Evolutionary conservation across 306 rosid genomes (phyloP), one percentile per base, ranked within the genome.

Genomic region (Vigna reflexopilosa): DNA sequence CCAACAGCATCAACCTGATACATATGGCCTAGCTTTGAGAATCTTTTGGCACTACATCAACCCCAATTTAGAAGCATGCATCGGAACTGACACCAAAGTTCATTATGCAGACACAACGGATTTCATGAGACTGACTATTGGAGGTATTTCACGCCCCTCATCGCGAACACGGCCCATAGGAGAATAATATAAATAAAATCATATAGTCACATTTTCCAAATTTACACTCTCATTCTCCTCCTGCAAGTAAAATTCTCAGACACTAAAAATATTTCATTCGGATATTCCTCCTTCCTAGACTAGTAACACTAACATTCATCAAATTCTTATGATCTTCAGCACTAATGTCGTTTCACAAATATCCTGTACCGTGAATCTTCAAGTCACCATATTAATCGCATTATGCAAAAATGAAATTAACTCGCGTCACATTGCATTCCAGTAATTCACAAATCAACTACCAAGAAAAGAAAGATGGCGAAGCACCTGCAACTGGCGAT

Each of bases 401-500:
- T 48, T 63, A 38, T n/a, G 34, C 54, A 14, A 49, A 69, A 3
- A 66, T 5, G 65, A 62, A 75, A 55, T 9, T 20, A 45, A 45
- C 51, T 19, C 44, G 15, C 49, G 36, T 7, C 5, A 34, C 58
- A 49, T 12, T 67, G n/a, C 68, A 61, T 47, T 47, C 44, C 14
- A 76, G 72, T 49, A 10, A 73, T 42, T 77, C 14, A 42, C 0
- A 20, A 26, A 67, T 76, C 64, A 70, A 70, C 52, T 57, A 61
- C 38, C 48, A 55, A 68, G 17, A 34, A 14, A 45, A 52, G 20
- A 61, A 34, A 55, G 20, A 54, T 0, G 24, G 10, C 22, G 1
- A 65, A 45, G 57, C 55, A 92, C 99, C 98, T 96, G 99, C 90
- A 96, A 91, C 68, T 80, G 88, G 62, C 72, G 96, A 93, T 96